Conservation (phyloP, 208 protist genomes). For the Wallacemonas collosoma region DNA sequence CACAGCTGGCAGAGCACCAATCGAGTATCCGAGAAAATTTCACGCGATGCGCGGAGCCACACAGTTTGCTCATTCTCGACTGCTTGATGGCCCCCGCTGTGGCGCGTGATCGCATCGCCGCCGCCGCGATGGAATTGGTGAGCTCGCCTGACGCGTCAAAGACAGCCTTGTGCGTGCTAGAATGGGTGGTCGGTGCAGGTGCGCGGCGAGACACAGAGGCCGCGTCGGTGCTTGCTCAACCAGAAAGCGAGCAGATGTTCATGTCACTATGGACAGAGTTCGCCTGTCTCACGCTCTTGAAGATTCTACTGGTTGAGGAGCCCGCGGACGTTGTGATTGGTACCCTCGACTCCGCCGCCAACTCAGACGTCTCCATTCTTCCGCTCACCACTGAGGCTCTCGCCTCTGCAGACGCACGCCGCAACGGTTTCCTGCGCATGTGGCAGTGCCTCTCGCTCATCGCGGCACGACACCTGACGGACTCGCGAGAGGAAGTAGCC, state of each 20-base stretch:
- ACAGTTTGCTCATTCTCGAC: slow-evolving; percentile 48
- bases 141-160: slow-evolving; percentile 6
- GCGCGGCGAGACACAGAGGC: too few species aligned
- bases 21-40: slow-evolving; percentile 39
- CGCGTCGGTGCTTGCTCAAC: not conserved
- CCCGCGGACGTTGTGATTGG: slow-evolving; percentile 13
- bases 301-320: slow-evolving; percentile 46
- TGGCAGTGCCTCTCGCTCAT: slow-evolving; percentile 45
- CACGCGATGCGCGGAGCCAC: slow-evolving; percentile 30
- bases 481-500: slow-evolving; percentile 16
- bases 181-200: too few species aligned
- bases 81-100: slow-evolving; percentile 32
- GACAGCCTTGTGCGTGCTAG: not conserved
- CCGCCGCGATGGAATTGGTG: slow-evolving; percentile 26
- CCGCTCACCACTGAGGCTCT: slow-evolving; percentile 32
- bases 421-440: slow-evolving; percentile 51
- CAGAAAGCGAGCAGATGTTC: not conserved
- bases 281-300: slow-evolving; percentile 64
- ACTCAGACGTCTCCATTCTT: slow-evolving; percentile 17
- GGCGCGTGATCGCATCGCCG: slow-evolving; percentile 26
- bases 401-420: slow-evolving; percentile 23
- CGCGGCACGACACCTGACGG: slow-evolving; percentile 7
- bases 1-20: slow-evolving; percentile 26
- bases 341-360: not conserved
- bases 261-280: slow-evolving; percentile 54